A percentile compares a stretch with the other conserved stretches of the same genome.
Evolutionary conservation across 2,329 filamentous ascomycete genomes (phyloP).

Genomic region (Aspergillus fumigatus): DNA sequence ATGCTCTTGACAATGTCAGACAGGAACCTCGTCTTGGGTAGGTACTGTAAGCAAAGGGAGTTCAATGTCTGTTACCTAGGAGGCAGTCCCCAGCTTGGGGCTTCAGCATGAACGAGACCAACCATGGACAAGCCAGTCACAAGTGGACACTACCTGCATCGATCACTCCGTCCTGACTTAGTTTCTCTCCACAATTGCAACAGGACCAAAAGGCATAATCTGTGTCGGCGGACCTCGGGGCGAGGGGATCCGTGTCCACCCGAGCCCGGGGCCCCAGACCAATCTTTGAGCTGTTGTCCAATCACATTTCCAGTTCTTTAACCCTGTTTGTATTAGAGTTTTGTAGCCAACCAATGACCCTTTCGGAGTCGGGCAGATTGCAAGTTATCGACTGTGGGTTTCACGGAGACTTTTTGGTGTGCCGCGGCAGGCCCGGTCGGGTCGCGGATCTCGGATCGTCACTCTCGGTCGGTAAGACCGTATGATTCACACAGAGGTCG

Average conservation of each 20-base stretch:
- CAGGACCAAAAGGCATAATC: no score
- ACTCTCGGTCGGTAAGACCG: background rate
- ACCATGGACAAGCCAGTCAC: no score
- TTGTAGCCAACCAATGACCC: background rate
- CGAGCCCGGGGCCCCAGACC: no score
- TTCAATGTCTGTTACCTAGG: background rate
- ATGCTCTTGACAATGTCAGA: conserved; percentile 42
- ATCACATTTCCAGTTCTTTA: no score
- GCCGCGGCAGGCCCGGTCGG: background rate
- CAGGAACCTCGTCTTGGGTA: conserved; percentile 38
- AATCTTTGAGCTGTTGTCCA: no score
- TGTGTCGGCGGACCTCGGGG: no score
- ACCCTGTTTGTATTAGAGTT: no score
- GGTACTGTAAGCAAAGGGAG: background rate
- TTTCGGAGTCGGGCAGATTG: background rate
- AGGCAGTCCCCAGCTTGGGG: background rate
- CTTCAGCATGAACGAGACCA: no score
- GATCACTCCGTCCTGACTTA: no score
- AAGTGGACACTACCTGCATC: no score
- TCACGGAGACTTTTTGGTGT: background rate
- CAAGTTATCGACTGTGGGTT: background rate
- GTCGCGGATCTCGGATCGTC: background rate
- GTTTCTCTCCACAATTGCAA: no score
- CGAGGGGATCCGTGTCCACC: no score
- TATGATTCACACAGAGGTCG: background rate